Conservation (phyloP, 2,329 filamentous ascomycete genomes). For the Aspergillus pseudoviridinutans region DNA sequence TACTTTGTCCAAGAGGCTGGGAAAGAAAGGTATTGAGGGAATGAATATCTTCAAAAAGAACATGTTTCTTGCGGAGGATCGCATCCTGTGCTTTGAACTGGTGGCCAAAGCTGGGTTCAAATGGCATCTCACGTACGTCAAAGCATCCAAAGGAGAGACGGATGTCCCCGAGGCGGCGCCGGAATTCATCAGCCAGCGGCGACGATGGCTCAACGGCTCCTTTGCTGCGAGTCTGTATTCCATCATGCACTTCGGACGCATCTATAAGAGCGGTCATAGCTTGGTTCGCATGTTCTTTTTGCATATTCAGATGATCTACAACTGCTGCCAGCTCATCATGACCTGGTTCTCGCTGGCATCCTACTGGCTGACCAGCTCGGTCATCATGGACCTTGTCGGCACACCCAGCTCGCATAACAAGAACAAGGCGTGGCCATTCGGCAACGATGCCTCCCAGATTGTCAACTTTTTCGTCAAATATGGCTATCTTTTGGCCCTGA, state of each 20-base stretch:
- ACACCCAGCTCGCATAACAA: slow-evolving; percentile 54
- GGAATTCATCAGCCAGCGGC: slow-evolving; percentile 96
- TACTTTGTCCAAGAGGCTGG: slow-evolving; percentile 88
- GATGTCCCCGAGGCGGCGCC: slow-evolving; percentile 95
- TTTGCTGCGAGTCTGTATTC: slow-evolving; percentile 97
- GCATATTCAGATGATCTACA: slow-evolving; percentile 95
- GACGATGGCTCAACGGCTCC: slow-evolving; percentile 98
- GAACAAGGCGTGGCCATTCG: slow-evolving; percentile 81
- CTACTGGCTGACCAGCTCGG: slow-evolving; percentile 93
- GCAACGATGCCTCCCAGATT: slow-evolving; percentile 77
- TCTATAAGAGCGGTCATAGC: slow-evolving; percentile 99
- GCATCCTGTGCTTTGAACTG: slow-evolving; percentile 98
- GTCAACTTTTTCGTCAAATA: slow-evolving; percentile 91
- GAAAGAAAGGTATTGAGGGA: slow-evolving; percentile 98
- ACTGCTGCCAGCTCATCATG: slow-evolving; percentile 80
- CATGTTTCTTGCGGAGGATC: slow-evolving; percentile 99
- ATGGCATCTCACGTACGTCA: slow-evolving; percentile 98
- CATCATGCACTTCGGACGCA: slow-evolving; percentile 95
- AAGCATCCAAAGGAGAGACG: slow-evolving; percentile 97
- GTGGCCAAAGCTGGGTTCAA: slow-evolving; percentile 98
- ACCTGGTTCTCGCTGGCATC: slow-evolving; percentile 87
- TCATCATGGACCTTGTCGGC: slow-evolving; percentile 97
- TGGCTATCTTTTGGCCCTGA: slow-evolving; percentile 82
- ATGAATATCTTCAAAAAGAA: slow-evolving; percentile 99
- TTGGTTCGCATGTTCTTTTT: slow-evolving; percentile 98